A percentile compares a stretch with the other conserved stretches of the same genome.
These are phyloP conservation scores for Sporothrix euskadiensis DNA, from an alignment of 2,329 filamentous ascomycete species.

Conservation along the genomic window DNA sequence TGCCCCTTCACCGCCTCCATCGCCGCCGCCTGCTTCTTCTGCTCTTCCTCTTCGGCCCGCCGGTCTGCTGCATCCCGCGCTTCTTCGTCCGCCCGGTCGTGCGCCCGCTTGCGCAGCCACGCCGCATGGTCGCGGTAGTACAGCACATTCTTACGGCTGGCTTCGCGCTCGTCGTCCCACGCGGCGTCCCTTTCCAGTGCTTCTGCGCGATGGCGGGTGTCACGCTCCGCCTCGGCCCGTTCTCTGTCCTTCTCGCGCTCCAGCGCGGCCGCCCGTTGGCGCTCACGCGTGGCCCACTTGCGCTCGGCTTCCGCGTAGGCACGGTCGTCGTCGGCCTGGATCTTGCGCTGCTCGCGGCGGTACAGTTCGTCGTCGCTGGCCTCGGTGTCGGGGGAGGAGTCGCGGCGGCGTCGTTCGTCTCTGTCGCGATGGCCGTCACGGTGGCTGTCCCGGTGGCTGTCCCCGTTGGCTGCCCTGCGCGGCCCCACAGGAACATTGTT, in stretches of 20 bases:
- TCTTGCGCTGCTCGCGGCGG: constrained; percentile 67
- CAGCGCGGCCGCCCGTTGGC: constrained; percentile 77
- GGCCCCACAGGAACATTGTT: constrained; percentile 79
- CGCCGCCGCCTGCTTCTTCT: constrained; percentile 66
- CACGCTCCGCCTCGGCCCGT: constrained; percentile 67
- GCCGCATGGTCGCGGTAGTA: constrained; percentile 86
- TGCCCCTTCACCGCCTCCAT: constrained; percentile 77
- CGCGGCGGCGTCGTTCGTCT: background rate
- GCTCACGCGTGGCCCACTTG: constrained; percentile 87
- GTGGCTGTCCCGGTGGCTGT: constrained; percentile 24
- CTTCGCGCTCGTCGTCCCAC: constrained; percentile 92
- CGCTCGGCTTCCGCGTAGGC: constrained; percentile 81
- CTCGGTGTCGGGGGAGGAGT: constrained; percentile 74
- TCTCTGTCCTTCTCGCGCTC: constrained; percentile 83
- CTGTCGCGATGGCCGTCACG: background rate
- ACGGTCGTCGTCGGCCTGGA: constrained; percentile 74
- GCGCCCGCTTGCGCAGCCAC: constrained; percentile 79
- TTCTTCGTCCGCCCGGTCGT: constrained; percentile 71
- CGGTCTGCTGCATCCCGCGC: constrained; percentile 81
- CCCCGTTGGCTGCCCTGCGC: constrained; percentile 63
- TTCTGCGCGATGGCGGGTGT: constrained; percentile 67
- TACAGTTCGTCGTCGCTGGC: constrained; percentile 87
- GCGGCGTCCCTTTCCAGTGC: constrained; percentile 63
- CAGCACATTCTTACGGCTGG: constrained; percentile 66
- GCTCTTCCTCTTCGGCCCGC: constrained; percentile 73